Conservation (phyloP, 345 rosid species). For the Xanthoceras sorbifolium region DNA sequence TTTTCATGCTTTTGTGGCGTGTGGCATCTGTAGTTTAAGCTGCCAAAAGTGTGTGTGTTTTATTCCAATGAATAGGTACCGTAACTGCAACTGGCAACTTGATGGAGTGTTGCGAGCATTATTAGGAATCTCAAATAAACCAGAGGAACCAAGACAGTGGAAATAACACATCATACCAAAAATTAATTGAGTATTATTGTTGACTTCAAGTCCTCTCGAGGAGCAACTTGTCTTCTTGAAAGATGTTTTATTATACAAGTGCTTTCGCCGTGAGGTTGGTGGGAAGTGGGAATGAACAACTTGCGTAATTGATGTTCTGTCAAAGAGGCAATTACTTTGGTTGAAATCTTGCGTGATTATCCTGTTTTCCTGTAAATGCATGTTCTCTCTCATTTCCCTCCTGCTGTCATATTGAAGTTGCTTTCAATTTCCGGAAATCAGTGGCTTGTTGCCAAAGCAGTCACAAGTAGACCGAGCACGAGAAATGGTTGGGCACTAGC, state of each 20-base stretch:
- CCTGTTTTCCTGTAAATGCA: background rate
- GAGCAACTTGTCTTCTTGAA: background rate
- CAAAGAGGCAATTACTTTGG: background rate
- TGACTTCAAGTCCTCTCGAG: background rate
- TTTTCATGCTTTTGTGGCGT: background rate
- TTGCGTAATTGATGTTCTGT: background rate
- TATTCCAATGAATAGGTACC: too few species aligned
- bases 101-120: too few species aligned
- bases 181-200: background rate
- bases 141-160: background rate
- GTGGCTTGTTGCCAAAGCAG: conserved; percentile 90
- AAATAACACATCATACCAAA: too few species aligned
- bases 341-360: background rate
- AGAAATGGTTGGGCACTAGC: conserved; percentile 97
- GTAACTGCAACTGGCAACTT: too few species aligned
- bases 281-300: too few species aligned
- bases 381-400: background rate
- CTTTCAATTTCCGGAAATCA: conserved; percentile 17
- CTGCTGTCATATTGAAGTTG: background rate
- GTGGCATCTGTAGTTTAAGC: background rate
- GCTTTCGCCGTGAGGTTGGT: too few species aligned
- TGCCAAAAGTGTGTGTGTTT: background rate
- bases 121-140: too few species aligned
- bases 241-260: background rate
- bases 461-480: conserved; percentile 86